Base-by-base conservation (phyloP, 2,329 filamentous ascomycete genomes). In the Aspergillus bombycis region DNA sequence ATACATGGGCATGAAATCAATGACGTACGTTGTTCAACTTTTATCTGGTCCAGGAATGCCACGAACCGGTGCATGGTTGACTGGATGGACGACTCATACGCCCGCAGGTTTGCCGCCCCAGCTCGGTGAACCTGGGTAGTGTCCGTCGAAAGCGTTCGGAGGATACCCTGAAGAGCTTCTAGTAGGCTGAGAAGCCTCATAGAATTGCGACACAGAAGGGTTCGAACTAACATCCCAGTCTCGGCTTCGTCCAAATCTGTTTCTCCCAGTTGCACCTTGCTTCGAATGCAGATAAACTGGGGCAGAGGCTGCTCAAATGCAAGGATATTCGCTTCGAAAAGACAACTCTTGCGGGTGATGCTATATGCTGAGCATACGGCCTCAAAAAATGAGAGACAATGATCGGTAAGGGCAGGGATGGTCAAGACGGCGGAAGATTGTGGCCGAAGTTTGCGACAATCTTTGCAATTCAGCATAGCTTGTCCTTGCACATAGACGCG, bases 361-460 rank as follows among this genome's bases (percentile, higher is more conserved):
- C 65, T 65, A 60, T 74, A 74, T 9, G 72, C 68, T 16, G 68
- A 61, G 46, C 72, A 73, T 9, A 69, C 64, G 0, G 70, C 72
- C 43, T 74, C 71, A 41, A 73, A 68, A 4, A 74, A 64, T 3
- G 68, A 66, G 7, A 74, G 65, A 54, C 70, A 74, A 26, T 71
- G 68, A 43, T 83, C 79, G 7, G 72, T 62, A 2, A 82, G 69
- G 2, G 78, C 71, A 3, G 80, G 80, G 26, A 83, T 68, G 2
- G 79, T 80, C 3, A 78, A 76, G 16, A 73, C 62, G 12, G 70
- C 66, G 3, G 70, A 67, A 4, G 69, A 64, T 30, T 69, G 68
- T 1, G 67, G 60, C 6, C 67, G 60, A 16, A 36, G 64, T 21
- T 62, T 66, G 23, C 65, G 65, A 58, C 72, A 74, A 8, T 64